Conservation (phyloP, 768 basidiomycete species). For the Lentinus brumalis region DNA sequence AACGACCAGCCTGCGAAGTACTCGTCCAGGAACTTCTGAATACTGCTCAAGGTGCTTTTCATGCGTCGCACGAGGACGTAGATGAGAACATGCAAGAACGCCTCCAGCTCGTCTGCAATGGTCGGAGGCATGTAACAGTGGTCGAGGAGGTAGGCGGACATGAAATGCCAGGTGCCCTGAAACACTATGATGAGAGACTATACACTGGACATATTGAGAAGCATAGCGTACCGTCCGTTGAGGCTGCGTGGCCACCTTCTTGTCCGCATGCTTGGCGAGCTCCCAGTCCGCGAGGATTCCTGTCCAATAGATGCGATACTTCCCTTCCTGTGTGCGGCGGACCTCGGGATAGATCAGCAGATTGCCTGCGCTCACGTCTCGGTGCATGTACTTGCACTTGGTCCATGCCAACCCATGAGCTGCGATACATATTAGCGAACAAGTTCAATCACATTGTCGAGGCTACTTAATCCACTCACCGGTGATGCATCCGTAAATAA, state of each 20-base stretch:
- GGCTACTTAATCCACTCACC: not conserved
- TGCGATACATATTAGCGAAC: not conserved
- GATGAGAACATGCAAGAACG: constrained; percentile 14
- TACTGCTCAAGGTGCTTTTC: not conserved
- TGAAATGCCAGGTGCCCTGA: constrained; percentile 20
- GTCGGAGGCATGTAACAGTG: not conserved
- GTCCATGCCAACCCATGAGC: not conserved
- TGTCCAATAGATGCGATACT: not conserved
- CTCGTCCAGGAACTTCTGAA: not conserved
- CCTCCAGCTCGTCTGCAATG: constrained; percentile 18
- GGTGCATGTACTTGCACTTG: not conserved
- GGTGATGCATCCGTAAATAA: not conserved
- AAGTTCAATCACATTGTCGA: not conserved
- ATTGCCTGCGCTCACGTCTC: not conserved
- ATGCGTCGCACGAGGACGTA: constrained; percentile 1
- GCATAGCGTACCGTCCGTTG: not conserved
- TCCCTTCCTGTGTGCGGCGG: too few relatives aligned
- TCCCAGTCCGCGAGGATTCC: not conserved
- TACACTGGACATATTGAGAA: not conserved
- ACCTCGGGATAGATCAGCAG: not conserved
- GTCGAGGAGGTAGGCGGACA: constrained; percentile 7
- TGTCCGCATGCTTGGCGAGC: not conserved
- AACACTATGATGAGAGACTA: not conserved
- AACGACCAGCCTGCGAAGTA: not conserved
- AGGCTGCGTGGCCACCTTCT: not conserved